Evolutionary conservation across 108 stramenopile genomes (phyloP), one percentile per base, ranked within the genome.

Genomic region (Discostella stelligeroides): DNA sequence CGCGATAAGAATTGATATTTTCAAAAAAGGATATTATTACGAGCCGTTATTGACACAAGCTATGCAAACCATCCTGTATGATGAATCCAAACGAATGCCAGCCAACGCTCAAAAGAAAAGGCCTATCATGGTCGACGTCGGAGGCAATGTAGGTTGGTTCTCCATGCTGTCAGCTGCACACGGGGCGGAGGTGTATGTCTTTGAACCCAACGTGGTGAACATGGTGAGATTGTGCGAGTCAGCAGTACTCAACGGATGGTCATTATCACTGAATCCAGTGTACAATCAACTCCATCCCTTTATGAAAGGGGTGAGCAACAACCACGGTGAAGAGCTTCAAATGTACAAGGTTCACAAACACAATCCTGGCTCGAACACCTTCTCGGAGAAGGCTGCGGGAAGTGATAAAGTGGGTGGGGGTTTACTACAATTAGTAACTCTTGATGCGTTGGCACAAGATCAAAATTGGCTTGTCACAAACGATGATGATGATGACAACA

Each of bases 121-220:
- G 14, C 30, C 68, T 2, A 50, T 80, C 24, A 58, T 80, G 65
- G 24, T 87, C 7, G 86, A 87, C 57, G 64, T 84, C 41, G 86
- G 86, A 11, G 82, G 67, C 15, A 87, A 87, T 40, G 76, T 84
- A 53, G 86, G 86, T 0, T 87, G 75, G 58, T 87, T 80, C 48
- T 76, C 76, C 15, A 38, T 87, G 12, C 49, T 87, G 8, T 57
- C 75, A 4, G 81, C 74, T 15, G 76, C 86, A 2, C 66, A 75
- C 41, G 80, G 81, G 4, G 79, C 79, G 29, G 66, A 78, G 29
- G 85, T 86, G 0, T 70, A 63, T 30, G 37, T 77, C 0, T 87
- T 84, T 55, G 86, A 87, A 58, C 79, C 79, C 7, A 87, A 87
- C 67, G 73, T 82, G 39, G 70, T 70, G 20, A 87, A 87, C 67